A percentile compares a stretch with the other conserved stretches of the same genome.
Conservation (phyloP, 768 basidiomycete species). For the Pisolithus sp. region DNA sequence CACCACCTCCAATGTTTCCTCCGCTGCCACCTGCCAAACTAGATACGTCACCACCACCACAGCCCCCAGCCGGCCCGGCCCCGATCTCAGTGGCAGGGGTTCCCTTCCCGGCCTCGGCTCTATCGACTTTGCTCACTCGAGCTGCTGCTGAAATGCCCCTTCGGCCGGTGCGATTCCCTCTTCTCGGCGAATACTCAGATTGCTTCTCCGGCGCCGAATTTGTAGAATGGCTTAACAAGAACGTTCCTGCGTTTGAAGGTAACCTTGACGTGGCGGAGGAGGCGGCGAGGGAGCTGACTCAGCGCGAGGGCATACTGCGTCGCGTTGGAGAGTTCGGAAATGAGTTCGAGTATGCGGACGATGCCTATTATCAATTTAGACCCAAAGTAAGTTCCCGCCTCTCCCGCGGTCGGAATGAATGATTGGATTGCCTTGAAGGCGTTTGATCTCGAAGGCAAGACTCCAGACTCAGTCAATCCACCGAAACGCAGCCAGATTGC, state of each 20-base stretch:
- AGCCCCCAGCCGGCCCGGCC: slow-evolving; percentile 37
- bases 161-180: slow-evolving; percentile 65
- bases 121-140: slow-evolving; percentile 64
- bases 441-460: slow-evolving; percentile 23
- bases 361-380: slow-evolving; percentile 81
- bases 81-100: slow-evolving; percentile 75
- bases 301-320: slow-evolving; percentile 52
- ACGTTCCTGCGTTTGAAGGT: slow-evolving; percentile 72
- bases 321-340: slow-evolving; percentile 82
- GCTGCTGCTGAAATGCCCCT: slow-evolving; percentile 70
- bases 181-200: slow-evolving; percentile 79
- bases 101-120: slow-evolving; percentile 51
- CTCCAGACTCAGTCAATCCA: slow-evolving; percentile 16
- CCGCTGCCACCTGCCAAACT: slow-evolving; percentile 40
- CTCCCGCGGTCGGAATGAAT: slow-evolving; percentile 1
- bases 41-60: slow-evolving; percentile 30
- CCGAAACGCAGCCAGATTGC: slow-evolving; percentile 32
- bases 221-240: slow-evolving; percentile 73
- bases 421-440: slow-evolving; percentile 18
- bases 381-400: slow-evolving; percentile 48
- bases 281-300: slow-evolving; percentile 47
- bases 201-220: slow-evolving; percentile 89
- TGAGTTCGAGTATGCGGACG: slow-evolving; percentile 68
- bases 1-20: slow-evolving; percentile 62
- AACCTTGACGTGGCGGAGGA: slow-evolving; percentile 76